These are phyloP conservation scores for Lactarius deliciosus DNA, from an alignment of 768 basidiomycete genomes.

Conservation along the genomic window DNA sequence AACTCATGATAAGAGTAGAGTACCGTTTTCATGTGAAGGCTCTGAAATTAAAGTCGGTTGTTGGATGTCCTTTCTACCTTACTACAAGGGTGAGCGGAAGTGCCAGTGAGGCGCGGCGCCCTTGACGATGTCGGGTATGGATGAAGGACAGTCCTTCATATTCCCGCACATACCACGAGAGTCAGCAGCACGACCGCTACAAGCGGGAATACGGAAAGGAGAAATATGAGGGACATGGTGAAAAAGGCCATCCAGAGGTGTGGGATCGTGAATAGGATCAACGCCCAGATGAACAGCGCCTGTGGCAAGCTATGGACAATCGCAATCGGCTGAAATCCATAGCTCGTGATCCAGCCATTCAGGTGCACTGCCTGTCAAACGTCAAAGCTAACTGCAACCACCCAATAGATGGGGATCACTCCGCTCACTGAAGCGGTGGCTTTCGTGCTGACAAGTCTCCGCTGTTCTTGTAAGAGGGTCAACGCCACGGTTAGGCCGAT, in stretches of 20 bases:
- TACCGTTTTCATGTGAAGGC: background rate
- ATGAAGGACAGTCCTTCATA: constrained; percentile 3
- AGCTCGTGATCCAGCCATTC: background rate
- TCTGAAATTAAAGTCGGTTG: background rate
- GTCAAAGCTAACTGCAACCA: background rate
- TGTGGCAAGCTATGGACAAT: constrained; percentile 17
- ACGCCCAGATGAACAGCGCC: constrained; percentile 12
- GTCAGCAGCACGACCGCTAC: background rate
- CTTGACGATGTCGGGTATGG: background rate
- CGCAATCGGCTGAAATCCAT: constrained; percentile 15
- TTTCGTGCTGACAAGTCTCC: background rate
- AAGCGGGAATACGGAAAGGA: background rate
- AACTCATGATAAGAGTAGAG: background rate
- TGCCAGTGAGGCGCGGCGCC: background rate
- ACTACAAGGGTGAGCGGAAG: background rate
- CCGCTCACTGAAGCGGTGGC: background rate
- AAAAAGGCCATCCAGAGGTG: constrained; percentile 10
- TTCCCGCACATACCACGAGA: background rate
- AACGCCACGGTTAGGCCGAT: background rate
- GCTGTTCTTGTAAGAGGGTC: constrained; percentile 11
- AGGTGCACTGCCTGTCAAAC: constrained; percentile 2
- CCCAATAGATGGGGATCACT: background rate
- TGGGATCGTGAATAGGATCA: constrained; percentile 8
- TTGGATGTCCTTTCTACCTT: background rate
- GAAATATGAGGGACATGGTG: background rate